Evolutionary conservation across 2,329 filamentous ascomycete species (phyloP).

Genomic region (Sporothrix pseudoabietina): DNA sequence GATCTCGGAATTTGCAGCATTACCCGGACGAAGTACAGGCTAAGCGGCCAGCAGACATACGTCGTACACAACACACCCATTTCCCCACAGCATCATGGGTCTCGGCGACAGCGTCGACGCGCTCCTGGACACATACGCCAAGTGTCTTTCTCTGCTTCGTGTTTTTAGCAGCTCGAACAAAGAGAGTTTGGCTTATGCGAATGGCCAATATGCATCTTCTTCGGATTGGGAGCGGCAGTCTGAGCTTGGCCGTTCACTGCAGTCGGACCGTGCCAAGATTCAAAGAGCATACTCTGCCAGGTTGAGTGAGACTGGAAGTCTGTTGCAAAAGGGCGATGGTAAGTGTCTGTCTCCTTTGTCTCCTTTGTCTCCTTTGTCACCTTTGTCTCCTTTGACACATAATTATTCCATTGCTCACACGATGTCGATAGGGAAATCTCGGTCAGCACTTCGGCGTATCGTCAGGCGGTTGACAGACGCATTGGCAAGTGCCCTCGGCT

Average conservation of each 20-base stretch:
- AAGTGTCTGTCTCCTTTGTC: conserved; percentile 35
- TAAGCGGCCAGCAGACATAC: neutral
- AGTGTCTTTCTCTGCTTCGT: conserved; percentile 47
- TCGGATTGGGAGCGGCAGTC: conserved; percentile 8
- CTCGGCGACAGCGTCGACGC: conserved; percentile 50
- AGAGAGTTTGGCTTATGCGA: neutral
- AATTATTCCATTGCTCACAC: neutral
- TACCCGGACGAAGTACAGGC: neutral
- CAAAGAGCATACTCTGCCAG: conserved; percentile 48
- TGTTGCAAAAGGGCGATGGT: conserved; percentile 54
- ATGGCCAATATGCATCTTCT: neutral
- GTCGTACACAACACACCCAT: neutral
- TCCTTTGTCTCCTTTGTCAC: neutral
- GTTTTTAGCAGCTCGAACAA: neutral
- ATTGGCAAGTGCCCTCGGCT: conserved; percentile 46
- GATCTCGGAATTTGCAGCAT: neutral
- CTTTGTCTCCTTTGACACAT: neutral
- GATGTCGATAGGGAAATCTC: conserved; percentile 42
- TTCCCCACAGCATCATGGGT: conserved; percentile 36
- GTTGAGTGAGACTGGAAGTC: conserved; percentile 46
- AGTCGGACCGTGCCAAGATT: conserved; percentile 47
- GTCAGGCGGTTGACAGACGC: conserved; percentile 49
- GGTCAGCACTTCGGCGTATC: conserved; percentile 47
- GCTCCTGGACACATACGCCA: conserved; percentile 53
- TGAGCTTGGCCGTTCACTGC: conserved; percentile 41